A percentile compares a stretch with the other conserved stretches of the same genome.
These are phyloP conservation scores for Boletus bicolor DNA, from an alignment of 768 basidiomycete genomes.

Conservation along the genomic window DNA sequence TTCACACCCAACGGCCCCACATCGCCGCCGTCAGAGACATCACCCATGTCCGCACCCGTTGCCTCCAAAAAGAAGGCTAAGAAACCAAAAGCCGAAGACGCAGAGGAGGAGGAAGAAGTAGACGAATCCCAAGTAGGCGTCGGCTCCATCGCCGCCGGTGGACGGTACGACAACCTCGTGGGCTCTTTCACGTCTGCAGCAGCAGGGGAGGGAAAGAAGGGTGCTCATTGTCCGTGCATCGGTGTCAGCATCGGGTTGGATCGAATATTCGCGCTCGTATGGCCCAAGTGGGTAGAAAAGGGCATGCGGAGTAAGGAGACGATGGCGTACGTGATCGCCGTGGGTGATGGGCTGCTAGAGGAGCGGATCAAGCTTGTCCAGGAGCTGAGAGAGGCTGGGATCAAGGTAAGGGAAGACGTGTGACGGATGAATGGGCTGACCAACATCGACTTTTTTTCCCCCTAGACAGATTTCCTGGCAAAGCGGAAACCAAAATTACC, in stretches of 20 bases:
- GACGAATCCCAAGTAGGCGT: slow-evolving; percentile 94
- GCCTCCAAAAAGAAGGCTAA: slow-evolving; percentile 39
- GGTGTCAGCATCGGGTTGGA: slow-evolving; percentile 93
- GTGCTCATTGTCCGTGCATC: slow-evolving; percentile 74
- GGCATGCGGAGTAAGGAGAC: slow-evolving; percentile 86
- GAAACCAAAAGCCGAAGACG: slow-evolving; percentile 42
- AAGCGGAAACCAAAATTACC: slow-evolving; percentile 89
- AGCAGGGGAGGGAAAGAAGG: slow-evolving; percentile 69
- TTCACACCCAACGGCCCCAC: slow-evolving; percentile 55
- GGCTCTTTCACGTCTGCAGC: slow-evolving; percentile 86
- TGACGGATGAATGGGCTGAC: background rate
- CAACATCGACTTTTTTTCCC: background rate
- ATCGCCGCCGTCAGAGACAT: slow-evolving; percentile 25
- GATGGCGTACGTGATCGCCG: slow-evolving; percentile 89
- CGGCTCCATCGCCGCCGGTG: slow-evolving; percentile 99
- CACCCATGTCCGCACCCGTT: slow-evolving; percentile 15
- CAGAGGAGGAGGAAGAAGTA: slow-evolving; percentile 71
- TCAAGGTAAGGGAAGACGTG: slow-evolving; percentile 56
- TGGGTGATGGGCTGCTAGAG: slow-evolving; percentile 83
- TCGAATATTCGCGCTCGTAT: slow-evolving; percentile 86
- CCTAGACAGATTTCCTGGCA: slow-evolving; percentile 85
- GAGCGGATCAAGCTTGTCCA: slow-evolving; percentile 80
- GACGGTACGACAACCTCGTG: slow-evolving; percentile 94
- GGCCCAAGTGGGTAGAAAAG: slow-evolving; percentile 80
- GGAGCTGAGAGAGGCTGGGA: slow-evolving; percentile 79